Evolutionary conservation across 2,329 filamentous ascomycete species (phyloP).

Genomic region (Coniochaeta hoffmannii): DNA sequence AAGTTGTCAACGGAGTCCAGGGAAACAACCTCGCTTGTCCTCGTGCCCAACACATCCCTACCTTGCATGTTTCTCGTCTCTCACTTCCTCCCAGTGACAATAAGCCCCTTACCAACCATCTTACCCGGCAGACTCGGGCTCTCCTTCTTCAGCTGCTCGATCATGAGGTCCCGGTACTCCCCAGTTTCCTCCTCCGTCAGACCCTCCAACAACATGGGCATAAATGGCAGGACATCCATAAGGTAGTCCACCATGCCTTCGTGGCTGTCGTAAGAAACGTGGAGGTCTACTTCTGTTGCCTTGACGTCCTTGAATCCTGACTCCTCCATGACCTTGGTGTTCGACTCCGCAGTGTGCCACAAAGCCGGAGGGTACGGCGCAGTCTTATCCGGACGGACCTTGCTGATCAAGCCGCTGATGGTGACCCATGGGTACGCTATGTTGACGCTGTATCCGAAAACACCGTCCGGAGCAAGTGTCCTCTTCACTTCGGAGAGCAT

Average conservation of each 20-base stretch:
- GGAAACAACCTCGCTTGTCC: too few relatives aligned
- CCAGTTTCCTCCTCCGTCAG: slow-evolving; percentile 1
- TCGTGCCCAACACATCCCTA: too few relatives aligned
- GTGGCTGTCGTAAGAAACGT: background rate
- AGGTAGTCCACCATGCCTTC: slow-evolving; percentile 1
- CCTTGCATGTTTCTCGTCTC: background rate
- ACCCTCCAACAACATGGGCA: background rate
- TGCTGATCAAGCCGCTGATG: background rate
- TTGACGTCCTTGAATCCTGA: background rate
- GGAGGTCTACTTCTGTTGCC: background rate
- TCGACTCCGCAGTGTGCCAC: slow-evolving; percentile 2
- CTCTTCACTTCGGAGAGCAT: slow-evolving; percentile 1
- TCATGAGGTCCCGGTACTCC: background rate
- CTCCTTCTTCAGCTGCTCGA: slow-evolving; percentile 1
- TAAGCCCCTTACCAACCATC: background rate
- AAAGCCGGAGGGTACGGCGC: slow-evolving; percentile 1
- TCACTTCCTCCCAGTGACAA: background rate
- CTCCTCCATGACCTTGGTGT: background rate
- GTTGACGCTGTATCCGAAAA: slow-evolving; percentile 2
- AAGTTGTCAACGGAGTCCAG: too few relatives aligned
- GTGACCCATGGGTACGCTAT: background rate
- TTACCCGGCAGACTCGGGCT: background rate
- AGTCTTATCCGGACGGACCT: slow-evolving; percentile 4
- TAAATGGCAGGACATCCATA: background rate
- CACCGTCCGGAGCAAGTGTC: background rate